Percentiles rank a stretch among this genome's conserved stretches.
phyloP scores from a whole-genome alignment of 1,139 yeast species.

The Diutina neorugosa region DNA sequence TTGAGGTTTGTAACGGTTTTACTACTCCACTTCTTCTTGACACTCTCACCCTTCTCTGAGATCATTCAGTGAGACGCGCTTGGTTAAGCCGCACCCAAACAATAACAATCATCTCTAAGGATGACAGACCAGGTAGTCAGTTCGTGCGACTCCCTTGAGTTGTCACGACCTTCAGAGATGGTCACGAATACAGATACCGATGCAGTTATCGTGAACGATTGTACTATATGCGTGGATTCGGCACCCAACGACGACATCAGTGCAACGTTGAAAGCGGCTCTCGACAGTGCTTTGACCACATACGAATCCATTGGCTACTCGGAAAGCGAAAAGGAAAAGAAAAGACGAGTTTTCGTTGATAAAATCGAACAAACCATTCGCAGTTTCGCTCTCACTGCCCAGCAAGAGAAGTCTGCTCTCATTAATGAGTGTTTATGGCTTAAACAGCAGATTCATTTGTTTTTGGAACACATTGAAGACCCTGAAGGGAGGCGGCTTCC shows the following conservation, averaged over 20 bases:
- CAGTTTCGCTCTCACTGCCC: slow-evolving; percentile 20
- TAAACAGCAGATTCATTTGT: slow-evolving; percentile 29
- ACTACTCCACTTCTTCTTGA: too few species aligned
- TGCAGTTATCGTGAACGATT: neutral
- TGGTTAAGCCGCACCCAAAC: neutral
- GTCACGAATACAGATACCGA: neutral
- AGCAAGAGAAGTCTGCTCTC: slow-evolving; percentile 26
- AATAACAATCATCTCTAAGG: neutral
- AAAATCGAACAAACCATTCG: slow-evolving; percentile 28
- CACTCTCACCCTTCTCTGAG: too few species aligned
- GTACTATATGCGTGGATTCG: neutral
- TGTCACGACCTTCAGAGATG: neutral
- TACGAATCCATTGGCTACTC: slow-evolving; percentile 31
- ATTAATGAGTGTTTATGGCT: slow-evolving; percentile 38
- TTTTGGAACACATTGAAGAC: slow-evolving; percentile 31
- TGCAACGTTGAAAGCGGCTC: neutral
- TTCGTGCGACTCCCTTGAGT: neutral
- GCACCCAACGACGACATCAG: neutral
- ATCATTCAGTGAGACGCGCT: neutral
- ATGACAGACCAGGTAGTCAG: neutral
- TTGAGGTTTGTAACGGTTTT: too few species aligned
- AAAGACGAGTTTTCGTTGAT: slow-evolving; percentile 27
- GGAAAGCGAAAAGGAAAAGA: slow-evolving; percentile 19
- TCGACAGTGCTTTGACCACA: neutral
- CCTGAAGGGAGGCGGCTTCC: slow-evolving; percentile 18